A percentile compares a stretch with the other conserved stretches of the same genome.
These are phyloP conservation scores for Clonostachys solani DNA, from an alignment of 2,329 filamentous ascomycete genomes.

Conservation along the genomic window DNA sequence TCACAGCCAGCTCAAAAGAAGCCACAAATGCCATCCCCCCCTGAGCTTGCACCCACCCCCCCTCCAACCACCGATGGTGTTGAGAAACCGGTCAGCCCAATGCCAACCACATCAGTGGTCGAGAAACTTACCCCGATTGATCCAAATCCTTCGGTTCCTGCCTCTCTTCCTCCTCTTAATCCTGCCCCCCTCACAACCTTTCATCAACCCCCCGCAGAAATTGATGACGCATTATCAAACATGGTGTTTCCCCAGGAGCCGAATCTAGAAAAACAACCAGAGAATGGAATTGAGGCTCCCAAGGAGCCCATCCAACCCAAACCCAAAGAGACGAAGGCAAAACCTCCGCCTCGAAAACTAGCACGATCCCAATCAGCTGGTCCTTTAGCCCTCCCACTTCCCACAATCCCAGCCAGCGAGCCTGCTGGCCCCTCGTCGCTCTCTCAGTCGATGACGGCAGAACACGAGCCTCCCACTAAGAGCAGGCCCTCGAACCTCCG, in stretches of 20 bases:
- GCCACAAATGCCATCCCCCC: neutral
- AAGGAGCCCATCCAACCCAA: constrained; percentile 4
- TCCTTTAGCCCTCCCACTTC: constrained; percentile 19
- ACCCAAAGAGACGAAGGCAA: constrained; percentile 6
- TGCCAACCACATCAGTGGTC: too few relatives aligned
- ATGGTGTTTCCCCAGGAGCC: too few relatives aligned
- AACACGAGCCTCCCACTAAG: constrained; percentile 9
- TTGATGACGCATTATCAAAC: too few relatives aligned
- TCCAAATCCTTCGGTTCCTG: too few relatives aligned
- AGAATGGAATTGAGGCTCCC: neutral
- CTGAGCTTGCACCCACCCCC: constrained; percentile 23
- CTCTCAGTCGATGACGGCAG: constrained; percentile 19
- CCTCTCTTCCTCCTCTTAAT: too few relatives aligned
- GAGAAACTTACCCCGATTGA: too few relatives aligned
- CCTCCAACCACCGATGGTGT: constrained; percentile 30
- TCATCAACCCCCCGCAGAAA: too few relatives aligned
- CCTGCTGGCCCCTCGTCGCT: constrained; percentile 36
- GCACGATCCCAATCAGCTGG: constrained; percentile 31
- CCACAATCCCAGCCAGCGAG: constrained; percentile 42
- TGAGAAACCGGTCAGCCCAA: constrained; percentile 16
- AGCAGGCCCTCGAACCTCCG: constrained; percentile 18
- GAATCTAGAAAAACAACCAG: too few relatives aligned
- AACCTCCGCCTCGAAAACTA: constrained; percentile 13
- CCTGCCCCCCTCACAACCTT: too few relatives aligned
- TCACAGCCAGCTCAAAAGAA: too few relatives aligned